Evolutionary conservation across 306 rosid genomes (phyloP).

Genomic region (Sophora flavescens): DNA sequence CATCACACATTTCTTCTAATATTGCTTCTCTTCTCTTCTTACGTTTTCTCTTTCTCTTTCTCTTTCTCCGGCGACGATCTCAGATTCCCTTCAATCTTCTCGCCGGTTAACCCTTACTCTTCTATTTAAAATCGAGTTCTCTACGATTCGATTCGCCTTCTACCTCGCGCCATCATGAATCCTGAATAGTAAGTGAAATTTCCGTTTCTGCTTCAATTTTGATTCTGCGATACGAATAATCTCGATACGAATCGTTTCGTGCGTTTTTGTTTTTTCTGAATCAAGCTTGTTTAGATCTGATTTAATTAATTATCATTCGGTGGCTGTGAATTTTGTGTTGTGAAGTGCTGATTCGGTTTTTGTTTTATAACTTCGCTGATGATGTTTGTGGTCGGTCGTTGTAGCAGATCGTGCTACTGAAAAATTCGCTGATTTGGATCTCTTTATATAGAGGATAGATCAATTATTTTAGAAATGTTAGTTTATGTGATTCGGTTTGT

Average conservation of each 20-base stretch:
- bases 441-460: slow-evolving; percentile 40
- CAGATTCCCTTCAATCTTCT: slow-evolving; percentile 38
- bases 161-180: slow-evolving; percentile 67
- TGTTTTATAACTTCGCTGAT: too few relatives aligned
- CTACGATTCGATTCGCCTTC: slow-evolving; percentile 44
- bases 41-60: neutral
- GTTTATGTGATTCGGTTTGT: slow-evolving; percentile 36
- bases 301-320: neutral
- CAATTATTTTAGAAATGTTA: slow-evolving; percentile 22
- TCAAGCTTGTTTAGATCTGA: slow-evolving; percentile 54
- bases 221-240: neutral
- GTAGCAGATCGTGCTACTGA: slow-evolving; percentile 35
- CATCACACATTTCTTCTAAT: slow-evolving; percentile 44
- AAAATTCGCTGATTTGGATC: slow-evolving; percentile 47
- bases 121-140: neutral
- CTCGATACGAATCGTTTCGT: neutral
- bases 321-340: slow-evolving; percentile 22
- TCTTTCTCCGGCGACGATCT: slow-evolving; percentile 57
- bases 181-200: slow-evolving; percentile 89
- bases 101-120: slow-evolving; percentile 45
- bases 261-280: neutral
- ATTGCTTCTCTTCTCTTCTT: slow-evolving; percentile 24
- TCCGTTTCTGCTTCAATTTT: slow-evolving; percentile 25
- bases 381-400: slow-evolving; percentile 26
- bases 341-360: slow-evolving; percentile 15